phyloP scores from a whole-genome alignment of 441 rosid species.

The Raphanus hybrid region DNA sequence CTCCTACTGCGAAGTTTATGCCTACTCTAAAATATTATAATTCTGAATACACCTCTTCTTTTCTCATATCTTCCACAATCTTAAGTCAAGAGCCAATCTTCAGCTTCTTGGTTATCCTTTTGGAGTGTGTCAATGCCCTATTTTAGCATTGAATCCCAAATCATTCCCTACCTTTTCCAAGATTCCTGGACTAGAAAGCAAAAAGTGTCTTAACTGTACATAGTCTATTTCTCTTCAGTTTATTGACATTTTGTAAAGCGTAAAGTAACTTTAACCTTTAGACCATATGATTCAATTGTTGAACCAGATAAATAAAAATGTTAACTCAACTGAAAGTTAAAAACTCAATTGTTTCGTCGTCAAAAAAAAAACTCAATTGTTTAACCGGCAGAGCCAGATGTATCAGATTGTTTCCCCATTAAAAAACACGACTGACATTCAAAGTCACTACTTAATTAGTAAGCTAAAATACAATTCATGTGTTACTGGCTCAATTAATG shows the following conservation, averaged over 20 bases:
- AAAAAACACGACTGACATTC: slow-evolving; percentile 31
- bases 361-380: neutral
- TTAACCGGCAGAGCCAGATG: neutral
- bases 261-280: neutral
- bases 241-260: neutral
- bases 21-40: no score
- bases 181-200: no score
- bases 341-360: neutral
- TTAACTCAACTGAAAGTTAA: neutral
- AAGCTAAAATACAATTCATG: slow-evolving; percentile 1
- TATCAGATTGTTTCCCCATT: slow-evolving; percentile 23
- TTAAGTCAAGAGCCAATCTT: no score
- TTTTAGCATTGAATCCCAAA: no score
- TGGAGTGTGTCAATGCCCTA: no score
- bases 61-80: no score
- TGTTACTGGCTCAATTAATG: neutral
- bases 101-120: no score
- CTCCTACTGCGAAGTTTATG: no score
- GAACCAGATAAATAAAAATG: neutral
- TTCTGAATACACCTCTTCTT: no score
- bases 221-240: neutral
- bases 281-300: neutral
- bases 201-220: neutral
- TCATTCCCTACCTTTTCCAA: no score
- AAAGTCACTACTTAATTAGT: slow-evolving; percentile 1